Percentiles rank a stretch among this genome's conserved stretches.
These are phyloP conservation scores for Cordyceps farinosa DNA, from an alignment of 2,329 filamentous ascomycete species.

Conservation along the genomic window DNA sequence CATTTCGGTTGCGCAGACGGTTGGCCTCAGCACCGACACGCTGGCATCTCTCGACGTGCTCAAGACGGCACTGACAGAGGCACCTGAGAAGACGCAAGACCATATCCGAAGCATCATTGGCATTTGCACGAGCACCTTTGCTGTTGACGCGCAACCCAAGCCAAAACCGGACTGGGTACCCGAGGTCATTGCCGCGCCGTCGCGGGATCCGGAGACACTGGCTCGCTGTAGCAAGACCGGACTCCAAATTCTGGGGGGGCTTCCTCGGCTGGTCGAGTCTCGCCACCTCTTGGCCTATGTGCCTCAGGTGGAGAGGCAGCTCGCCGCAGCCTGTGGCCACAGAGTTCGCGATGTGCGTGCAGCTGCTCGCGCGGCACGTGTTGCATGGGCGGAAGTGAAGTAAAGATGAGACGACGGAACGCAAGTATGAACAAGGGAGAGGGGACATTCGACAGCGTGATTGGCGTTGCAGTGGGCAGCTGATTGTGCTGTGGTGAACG, in stretches of 20 bases:
- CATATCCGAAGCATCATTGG: conserved; percentile 49
- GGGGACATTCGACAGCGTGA: neutral
- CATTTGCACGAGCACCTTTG: conserved; percentile 40
- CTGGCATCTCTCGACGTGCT: conserved; percentile 48
- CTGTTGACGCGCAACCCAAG: conserved; percentile 27
- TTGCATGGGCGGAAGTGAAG: conserved; percentile 45
- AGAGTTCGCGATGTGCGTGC: conserved; percentile 50
- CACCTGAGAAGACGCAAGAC: conserved; percentile 43
- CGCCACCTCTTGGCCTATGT: conserved; percentile 43
- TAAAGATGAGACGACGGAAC: conserved; percentile 16
- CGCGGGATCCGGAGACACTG: conserved; percentile 23
- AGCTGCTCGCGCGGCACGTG: conserved; percentile 46
- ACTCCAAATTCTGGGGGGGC: conserved; percentile 44
- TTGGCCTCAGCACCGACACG: conserved; percentile 41
- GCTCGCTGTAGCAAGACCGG: conserved; percentile 44
- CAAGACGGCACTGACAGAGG: conserved; percentile 43
- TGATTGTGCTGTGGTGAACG: neutral
- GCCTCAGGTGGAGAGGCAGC: conserved; percentile 42
- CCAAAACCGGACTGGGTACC: conserved; percentile 31
- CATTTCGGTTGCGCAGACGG: conserved; percentile 44
- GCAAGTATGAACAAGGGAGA: neutral
- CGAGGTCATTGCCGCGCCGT: conserved; percentile 22
- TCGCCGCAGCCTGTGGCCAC: conserved; percentile 52
- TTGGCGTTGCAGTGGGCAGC: neutral
- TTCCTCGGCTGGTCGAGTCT: conserved; percentile 48